These are phyloP conservation scores for grape (Vitis vinifera) DNA, from an alignment of 164 flowering plant genomes.

Conservation along the genomic window ASM3070453v1 NC_081809.1:1146501-1147000, in stretches of 20 bases:
- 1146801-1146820: conserved; percentile 6
- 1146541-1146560: conserved; percentile 23
- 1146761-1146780: conserved; percentile 18
- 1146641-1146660: conserved; percentile 21
- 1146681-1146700: conserved; percentile 15
- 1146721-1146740: conserved; percentile 20
- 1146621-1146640: conserved; percentile 18
- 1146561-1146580: conserved; percentile 20
- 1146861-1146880: conserved; percentile 13
- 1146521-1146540: conserved; percentile 21
- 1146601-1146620: conserved; percentile 12
- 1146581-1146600: conserved; percentile 19
- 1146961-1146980: conserved; percentile 10
- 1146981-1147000: conserved; percentile 20
- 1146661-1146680: conserved; percentile 22
- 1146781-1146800: conserved; percentile 14
- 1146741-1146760: conserved; percentile 19
- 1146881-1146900: conserved; percentile 20
- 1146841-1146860: conserved; percentile 19
- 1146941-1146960: conserved; percentile 18
- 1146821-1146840: conserved; percentile 20
- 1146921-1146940: conserved; percentile 18
- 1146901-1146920: conserved; percentile 16
- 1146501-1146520: conserved; percentile 19
- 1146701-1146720: conserved; percentile 17